phyloP scores from a whole-genome alignment of 768 basidiomycete species.

The Myochromella boudieri region DNA sequence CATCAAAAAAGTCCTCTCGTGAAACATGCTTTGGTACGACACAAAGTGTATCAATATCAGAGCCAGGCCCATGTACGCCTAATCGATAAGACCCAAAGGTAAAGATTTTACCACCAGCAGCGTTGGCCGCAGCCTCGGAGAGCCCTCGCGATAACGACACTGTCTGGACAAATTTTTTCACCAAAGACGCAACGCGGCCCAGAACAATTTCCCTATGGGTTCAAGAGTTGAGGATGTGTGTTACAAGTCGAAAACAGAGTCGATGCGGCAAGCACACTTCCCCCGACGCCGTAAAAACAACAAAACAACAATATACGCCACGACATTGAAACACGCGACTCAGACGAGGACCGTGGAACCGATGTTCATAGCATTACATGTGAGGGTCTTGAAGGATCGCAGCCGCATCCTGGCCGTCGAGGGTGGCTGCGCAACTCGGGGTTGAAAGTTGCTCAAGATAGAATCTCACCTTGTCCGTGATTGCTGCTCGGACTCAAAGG shows the following conservation, averaged over 20 bases:
- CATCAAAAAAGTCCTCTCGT: constrained; percentile 92
- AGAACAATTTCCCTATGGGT: constrained; percentile 84
- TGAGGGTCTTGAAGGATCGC: constrained; percentile 10
- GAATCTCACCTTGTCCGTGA: constrained; percentile 77
- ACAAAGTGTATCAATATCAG: constrained; percentile 97
- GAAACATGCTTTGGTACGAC: constrained; percentile 97
- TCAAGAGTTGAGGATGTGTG: constrained; percentile 18
- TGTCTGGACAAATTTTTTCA: constrained; percentile 89
- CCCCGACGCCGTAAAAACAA: constrained; percentile 5
- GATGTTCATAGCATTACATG: not conserved
- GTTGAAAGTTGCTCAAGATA: constrained; percentile 8
- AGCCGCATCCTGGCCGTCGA: constrained; percentile 8
- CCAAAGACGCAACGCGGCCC: constrained; percentile 83
- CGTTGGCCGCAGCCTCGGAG: constrained; percentile 82
- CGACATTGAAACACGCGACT: constrained; percentile 4
- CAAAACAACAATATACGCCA: too few relatives aligned
- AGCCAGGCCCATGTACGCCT: constrained; percentile 93
- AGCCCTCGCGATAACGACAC: constrained; percentile 79
- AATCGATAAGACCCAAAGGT: constrained; percentile 98
- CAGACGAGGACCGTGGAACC: constrained; percentile 2
- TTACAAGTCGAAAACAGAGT: too few relatives aligned
- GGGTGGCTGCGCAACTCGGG: constrained; percentile 9
- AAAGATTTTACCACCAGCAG: constrained; percentile 97
- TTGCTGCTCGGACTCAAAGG: constrained; percentile 90
- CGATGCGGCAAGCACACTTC: constrained; percentile 9